These are phyloP conservation scores for Eimeria maxima DNA, from an alignment of 169 alveolate genomes.

Conservation along the genomic window DNA sequence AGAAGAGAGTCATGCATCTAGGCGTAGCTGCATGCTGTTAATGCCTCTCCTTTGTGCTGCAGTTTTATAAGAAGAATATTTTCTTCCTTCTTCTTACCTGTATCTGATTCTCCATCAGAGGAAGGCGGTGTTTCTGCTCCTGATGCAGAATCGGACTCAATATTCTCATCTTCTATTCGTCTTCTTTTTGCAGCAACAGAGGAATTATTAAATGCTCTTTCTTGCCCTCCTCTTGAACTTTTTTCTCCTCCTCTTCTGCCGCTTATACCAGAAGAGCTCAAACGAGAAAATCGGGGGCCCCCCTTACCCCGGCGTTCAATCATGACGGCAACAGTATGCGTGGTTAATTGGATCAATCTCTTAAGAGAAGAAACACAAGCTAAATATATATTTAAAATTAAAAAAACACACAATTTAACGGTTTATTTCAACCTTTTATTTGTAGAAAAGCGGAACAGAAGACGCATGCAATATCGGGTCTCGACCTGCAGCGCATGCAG, in stretches of 20 bases:
- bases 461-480: neutral
- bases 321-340: neutral
- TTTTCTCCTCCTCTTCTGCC: neutral
- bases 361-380: neutral
- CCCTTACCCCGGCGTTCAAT: neutral
- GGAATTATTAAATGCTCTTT: neutral
- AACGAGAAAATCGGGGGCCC: constrained; percentile 26
- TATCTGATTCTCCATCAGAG: constrained; percentile 24
- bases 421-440: too few species aligned
- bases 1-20: too few species aligned
- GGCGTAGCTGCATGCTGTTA: neutral
- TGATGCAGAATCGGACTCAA: constrained; percentile 58
- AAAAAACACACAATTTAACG: neutral
- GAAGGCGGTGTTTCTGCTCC: constrained; percentile 5
- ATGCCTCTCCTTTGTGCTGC: neutral
- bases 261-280: neutral
- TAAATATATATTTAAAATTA: too few species aligned
- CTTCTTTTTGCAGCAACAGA: neutral
- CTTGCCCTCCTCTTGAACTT: neutral
- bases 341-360: too few species aligned
- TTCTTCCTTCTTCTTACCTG: neutral
- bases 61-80: neutral
- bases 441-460: neutral
- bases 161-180: constrained; percentile 36
- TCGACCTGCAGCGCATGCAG: neutral